Evolutionary conservation across 106 monocot species (phyloP).

Genomic region (Allium sativum): DNA sequence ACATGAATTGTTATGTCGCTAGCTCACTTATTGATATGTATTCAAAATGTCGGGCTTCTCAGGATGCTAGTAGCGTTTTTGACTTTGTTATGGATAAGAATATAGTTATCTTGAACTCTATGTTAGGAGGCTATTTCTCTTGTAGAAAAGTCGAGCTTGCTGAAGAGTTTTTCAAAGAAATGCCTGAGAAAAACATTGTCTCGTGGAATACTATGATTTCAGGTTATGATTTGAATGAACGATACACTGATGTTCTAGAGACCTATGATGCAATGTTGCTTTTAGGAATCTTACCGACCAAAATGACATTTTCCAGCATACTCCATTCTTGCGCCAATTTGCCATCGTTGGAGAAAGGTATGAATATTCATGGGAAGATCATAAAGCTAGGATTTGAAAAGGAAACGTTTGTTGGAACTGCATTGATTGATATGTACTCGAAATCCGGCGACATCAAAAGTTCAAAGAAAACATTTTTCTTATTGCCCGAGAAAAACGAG

Average conservation of each 20-base stretch:
- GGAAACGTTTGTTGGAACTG: slow-evolving; percentile 36
- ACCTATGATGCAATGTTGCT: slow-evolving; percentile 36
- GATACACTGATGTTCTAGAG: slow-evolving; percentile 18
- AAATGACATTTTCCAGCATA: slow-evolving; percentile 47
- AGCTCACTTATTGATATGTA: slow-evolving; percentile 61
- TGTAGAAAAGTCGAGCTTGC: slow-evolving; percentile 23
- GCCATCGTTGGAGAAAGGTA: slow-evolving; percentile 38
- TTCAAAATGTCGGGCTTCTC: slow-evolving; percentile 27
- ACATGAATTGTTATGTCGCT: slow-evolving; percentile 19
- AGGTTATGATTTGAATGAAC: slow-evolving; percentile 35
- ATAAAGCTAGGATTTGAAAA: slow-evolving; percentile 33
- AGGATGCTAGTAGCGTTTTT: slow-evolving; percentile 29
- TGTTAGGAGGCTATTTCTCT: slow-evolving; percentile 40
- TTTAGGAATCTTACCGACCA: slow-evolving; percentile 21
- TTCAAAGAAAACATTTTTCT: slow-evolving; percentile 26
- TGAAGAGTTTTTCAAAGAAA: slow-evolving; percentile 25
- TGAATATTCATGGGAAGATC: slow-evolving; percentile 31
- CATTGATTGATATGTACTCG: slow-evolving; percentile 64
- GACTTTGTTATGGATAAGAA: slow-evolving; percentile 29
- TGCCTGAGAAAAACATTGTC: slow-evolving; percentile 22
- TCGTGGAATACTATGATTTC: slow-evolving; percentile 59
- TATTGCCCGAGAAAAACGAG: slow-evolving; percentile 52
- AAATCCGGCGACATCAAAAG: slow-evolving; percentile 56
- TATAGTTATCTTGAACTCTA: slow-evolving; percentile 50
- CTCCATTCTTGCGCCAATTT: slow-evolving; percentile 44